Percentiles rank a stretch among this genome's conserved stretches.
Conservation (phyloP, 2,329 filamentous ascomycete species). For the Aspergillus brunneoviolaceus region DNA sequence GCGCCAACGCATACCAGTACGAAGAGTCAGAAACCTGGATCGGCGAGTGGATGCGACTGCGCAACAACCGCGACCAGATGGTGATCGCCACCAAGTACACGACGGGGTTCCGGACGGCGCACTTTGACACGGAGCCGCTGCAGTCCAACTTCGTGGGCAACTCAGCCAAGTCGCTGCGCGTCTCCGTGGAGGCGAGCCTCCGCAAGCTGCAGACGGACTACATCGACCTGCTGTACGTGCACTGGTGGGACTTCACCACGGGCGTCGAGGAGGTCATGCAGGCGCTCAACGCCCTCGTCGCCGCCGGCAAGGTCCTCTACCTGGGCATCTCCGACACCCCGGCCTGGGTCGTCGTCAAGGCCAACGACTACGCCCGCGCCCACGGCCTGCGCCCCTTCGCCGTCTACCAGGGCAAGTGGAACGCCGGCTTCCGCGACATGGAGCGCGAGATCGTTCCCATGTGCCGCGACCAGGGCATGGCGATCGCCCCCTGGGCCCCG, state of each 20-base stretch:
- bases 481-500: constrained; percentile 11
- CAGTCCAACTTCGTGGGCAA: constrained; percentile 27
- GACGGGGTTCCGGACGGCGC: constrained; percentile 38
- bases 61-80: constrained; percentile 51
- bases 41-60: constrained; percentile 53
- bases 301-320: constrained; percentile 13
- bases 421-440: constrained; percentile 8
- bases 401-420: constrained; percentile 15
- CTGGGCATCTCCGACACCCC: constrained; percentile 13
- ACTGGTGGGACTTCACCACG: constrained; percentile 19
- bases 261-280: constrained; percentile 16
- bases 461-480: constrained; percentile 17
- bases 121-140: constrained; percentile 33
- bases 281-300: constrained; percentile 12
- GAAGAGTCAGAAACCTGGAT: constrained; percentile 53
- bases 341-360: constrained; percentile 16
- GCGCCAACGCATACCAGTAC: constrained; percentile 51
- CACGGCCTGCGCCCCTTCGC: constrained; percentile 11
- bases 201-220: constrained; percentile 15
- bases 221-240: constrained; percentile 17
- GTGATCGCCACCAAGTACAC: constrained; percentile 33
- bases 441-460: constrained; percentile 14
- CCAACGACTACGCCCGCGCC: constrained; percentile 15
- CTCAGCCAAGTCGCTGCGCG: constrained; percentile 8
- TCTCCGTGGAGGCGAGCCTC: constrained; percentile 12